These are phyloP conservation scores for Vanrija pseudolonga DNA, from an alignment of 1,284 basidiomycete species.

Conservation along the genomic window DNA sequence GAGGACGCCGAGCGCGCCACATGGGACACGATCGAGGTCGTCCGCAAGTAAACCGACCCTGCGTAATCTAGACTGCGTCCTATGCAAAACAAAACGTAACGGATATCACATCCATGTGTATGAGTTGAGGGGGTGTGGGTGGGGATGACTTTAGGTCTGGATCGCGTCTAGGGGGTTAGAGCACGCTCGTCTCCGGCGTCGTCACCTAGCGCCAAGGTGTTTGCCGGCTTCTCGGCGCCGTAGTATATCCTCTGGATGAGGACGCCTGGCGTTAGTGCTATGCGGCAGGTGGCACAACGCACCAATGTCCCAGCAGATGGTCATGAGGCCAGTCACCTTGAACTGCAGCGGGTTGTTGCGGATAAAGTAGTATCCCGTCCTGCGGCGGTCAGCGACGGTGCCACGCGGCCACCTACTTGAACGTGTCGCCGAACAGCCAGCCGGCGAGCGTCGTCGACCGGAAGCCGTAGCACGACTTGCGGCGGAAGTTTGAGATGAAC, in stretches of 20 bases:
- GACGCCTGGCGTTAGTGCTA: slow-evolving; percentile 26
- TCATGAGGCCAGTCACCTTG: slow-evolving; percentile 49
- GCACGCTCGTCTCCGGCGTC: not conserved
- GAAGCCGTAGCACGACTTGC: slow-evolving; percentile 54
- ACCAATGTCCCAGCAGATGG: slow-evolving; percentile 46
- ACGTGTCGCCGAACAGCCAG: slow-evolving; percentile 50
- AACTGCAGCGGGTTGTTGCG: slow-evolving; percentile 51
- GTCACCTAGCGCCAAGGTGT: slow-evolving; percentile 3
- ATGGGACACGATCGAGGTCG: slow-evolving; percentile 70
- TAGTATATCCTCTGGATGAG: slow-evolving; percentile 38
- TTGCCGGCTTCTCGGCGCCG: slow-evolving; percentile 22
- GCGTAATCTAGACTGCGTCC: too few species aligned
- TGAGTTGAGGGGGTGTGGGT: too few species aligned
- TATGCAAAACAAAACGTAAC: slow-evolving; percentile 6
- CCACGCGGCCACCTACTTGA: slow-evolving; percentile 37
- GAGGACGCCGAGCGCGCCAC: slow-evolving; percentile 75
- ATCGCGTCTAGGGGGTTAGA: too few species aligned
- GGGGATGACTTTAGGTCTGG: not conserved
- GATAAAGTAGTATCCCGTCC: slow-evolving; percentile 51
- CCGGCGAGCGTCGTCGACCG: slow-evolving; percentile 49
- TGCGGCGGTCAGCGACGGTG: slow-evolving; percentile 5
- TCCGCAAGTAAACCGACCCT: slow-evolving; percentile 25
- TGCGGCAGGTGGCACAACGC: slow-evolving; percentile 1
- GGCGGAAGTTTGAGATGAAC: slow-evolving; percentile 51
- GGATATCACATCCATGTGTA: too few species aligned